Evolutionary conservation across 2,329 filamentous ascomycete species (phyloP).

Genomic region (Pseudocercospora vitis): DNA sequence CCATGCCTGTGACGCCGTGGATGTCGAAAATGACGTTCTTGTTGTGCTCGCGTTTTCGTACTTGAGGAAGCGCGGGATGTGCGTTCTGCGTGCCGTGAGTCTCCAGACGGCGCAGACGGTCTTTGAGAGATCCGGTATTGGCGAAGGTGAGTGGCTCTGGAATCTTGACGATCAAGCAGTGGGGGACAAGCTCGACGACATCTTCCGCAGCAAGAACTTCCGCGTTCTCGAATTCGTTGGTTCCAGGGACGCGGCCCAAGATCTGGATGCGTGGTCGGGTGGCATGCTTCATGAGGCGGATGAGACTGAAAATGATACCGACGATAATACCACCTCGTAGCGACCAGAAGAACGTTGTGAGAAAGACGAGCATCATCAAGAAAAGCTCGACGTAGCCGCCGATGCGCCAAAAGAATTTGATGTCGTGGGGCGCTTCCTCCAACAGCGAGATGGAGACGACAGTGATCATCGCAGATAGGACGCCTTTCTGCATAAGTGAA

Average conservation of each 20-base stretch:
- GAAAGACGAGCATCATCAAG: slow-evolving; percentile 87
- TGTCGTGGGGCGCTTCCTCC: slow-evolving; percentile 91
- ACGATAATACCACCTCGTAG: slow-evolving; percentile 90
- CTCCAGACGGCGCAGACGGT: slow-evolving; percentile 77
- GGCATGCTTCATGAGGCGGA: slow-evolving; percentile 85
- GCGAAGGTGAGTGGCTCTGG: slow-evolving; percentile 95
- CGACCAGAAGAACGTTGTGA: slow-evolving; percentile 92
- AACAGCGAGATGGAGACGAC: slow-evolving; percentile 93
- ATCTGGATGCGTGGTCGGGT: slow-evolving; percentile 96
- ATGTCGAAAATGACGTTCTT: slow-evolving; percentile 95
- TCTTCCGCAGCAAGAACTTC: slow-evolving; percentile 49
- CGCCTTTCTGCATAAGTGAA: slow-evolving; percentile 69
- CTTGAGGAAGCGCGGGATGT: slow-evolving; percentile 81
- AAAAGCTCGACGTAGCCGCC: slow-evolving; percentile 80
- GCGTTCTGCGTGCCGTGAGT: slow-evolving; percentile 82
- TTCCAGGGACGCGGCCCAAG: slow-evolving; percentile 81
- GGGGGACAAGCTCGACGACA: slow-evolving; percentile 79
- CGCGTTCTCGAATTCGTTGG: slow-evolving; percentile 77
- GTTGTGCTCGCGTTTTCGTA: slow-evolving; percentile 77
- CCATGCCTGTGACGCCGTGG: slow-evolving; percentile 92
- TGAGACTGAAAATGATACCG: slow-evolving; percentile 84
- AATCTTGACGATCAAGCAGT: slow-evolving; percentile 94
- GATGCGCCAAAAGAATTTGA: slow-evolving; percentile 84
- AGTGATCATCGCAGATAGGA: slow-evolving; percentile 89
- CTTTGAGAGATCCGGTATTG: slow-evolving; percentile 87